A percentile compares a stretch with the other conserved stretches of the same genome.
Conservation (phyloP, 139 green algal genomes). For the Picochlorum costavermella region DNA sequence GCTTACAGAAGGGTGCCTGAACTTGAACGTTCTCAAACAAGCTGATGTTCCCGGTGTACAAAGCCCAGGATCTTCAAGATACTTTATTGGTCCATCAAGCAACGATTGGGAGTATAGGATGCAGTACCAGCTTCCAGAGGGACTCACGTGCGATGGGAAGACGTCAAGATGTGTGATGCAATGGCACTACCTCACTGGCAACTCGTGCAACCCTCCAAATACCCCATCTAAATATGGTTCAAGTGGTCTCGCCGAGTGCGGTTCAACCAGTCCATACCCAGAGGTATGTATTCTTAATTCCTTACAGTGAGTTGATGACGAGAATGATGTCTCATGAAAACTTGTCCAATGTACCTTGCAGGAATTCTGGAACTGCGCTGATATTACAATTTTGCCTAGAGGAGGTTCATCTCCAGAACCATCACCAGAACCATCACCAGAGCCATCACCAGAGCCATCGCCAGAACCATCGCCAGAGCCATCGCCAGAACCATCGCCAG, state of each 20-base stretch:
- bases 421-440: background rate
- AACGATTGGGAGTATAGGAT: slow-evolving; percentile 16
- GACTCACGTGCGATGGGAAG: slow-evolving; percentile 21
- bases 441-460: background rate
- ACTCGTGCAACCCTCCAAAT: slow-evolving; percentile 39
- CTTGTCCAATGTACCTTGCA: too few species aligned
- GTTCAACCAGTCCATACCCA: slow-evolving; percentile 10
- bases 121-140: slow-evolving; percentile 29
- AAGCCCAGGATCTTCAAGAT: slow-evolving; percentile 8
- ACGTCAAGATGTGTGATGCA: slow-evolving; percentile 32
- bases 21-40: slow-evolving; percentile 17
- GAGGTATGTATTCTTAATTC: background rate
- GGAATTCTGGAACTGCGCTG: slow-evolving; percentile 41
- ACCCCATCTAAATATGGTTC: slow-evolving; percentile 2
- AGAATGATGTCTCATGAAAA: background rate
- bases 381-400: slow-evolving; percentile 26
- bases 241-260: slow-evolving; percentile 21
- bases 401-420: background rate
- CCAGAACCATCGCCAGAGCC: background rate
- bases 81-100: slow-evolving; percentile 11
- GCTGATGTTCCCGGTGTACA: slow-evolving; percentile 11
- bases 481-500: background rate
- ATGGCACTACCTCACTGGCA: slow-evolving; percentile 42
- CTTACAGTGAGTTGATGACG: too few species aligned
- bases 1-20: slow-evolving; percentile 23